These are phyloP conservation scores for Galerina sulciceps DNA, from an alignment of 768 basidiomycete genomes.

Conservation along the genomic window DNA sequence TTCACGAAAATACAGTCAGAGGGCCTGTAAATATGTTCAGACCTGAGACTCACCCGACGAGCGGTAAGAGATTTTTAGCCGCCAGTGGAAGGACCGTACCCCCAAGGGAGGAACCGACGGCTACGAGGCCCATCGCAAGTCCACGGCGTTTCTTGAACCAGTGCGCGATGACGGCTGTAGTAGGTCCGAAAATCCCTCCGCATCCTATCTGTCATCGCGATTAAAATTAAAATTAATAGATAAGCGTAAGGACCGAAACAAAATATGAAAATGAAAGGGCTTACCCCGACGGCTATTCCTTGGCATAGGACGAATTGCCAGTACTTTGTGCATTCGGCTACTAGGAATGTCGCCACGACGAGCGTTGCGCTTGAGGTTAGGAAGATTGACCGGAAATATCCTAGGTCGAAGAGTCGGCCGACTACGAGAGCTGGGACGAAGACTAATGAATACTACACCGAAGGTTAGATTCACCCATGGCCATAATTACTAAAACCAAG, in stretches of 20 bases:
- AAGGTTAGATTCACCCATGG: not conserved
- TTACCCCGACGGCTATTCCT: conserved; percentile 67
- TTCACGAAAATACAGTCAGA: not conserved
- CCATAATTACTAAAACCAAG: not conserved
- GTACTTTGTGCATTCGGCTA: conserved; percentile 70
- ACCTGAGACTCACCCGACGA: conserved; percentile 39
- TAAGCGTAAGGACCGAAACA: not conserved
- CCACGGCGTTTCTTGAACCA: conserved; percentile 73
- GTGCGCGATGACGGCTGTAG: conserved; percentile 63
- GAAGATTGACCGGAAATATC: conserved; percentile 60
- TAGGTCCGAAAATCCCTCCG: conserved; percentile 68
- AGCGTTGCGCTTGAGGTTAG: conserved; percentile 51
- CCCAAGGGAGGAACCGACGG: conserved; percentile 70
- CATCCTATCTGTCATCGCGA: conserved; percentile 46
- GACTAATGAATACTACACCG: conserved; percentile 58
- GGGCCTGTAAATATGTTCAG: not conserved
- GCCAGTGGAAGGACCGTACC: conserved; percentile 71
- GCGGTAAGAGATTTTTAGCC: conserved; percentile 56
- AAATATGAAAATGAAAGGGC: conserved; percentile 19
- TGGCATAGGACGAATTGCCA: conserved; percentile 84
- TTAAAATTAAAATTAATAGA: not conserved
- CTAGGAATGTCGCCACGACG: conserved; percentile 62
- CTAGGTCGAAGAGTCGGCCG: conserved; percentile 77
- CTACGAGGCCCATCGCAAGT: conserved; percentile 64
- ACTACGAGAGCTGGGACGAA: conserved; percentile 66